phyloP scores from a whole-genome alignment of 2,329 filamentous ascomycete genomes.

The Calonectria pseudoreteaudii region DNA sequence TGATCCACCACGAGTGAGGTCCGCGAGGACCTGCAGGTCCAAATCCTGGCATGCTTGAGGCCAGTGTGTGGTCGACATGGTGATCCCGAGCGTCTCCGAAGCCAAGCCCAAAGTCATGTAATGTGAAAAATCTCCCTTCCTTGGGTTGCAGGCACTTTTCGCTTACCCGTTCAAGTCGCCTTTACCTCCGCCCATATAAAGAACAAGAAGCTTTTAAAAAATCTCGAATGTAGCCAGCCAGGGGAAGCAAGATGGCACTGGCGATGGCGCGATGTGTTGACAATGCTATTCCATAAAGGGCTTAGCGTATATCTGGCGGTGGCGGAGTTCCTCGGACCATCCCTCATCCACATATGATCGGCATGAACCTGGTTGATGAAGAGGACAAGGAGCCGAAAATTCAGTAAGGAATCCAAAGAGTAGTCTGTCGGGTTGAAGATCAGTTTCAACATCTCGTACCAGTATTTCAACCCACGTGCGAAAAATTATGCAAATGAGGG shows the following conservation, averaged over 20 bases:
- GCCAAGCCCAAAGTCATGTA: neutral
- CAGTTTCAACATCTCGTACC: neutral
- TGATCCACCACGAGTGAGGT: neutral
- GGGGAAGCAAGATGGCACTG: neutral
- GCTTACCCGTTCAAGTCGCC: neutral
- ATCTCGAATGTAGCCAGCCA: neutral
- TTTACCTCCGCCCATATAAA: neutral
- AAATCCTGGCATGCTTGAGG: neutral
- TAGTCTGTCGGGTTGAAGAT: neutral
- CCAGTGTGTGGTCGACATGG: neutral
- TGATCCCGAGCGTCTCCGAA: neutral
- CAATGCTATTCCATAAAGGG: neutral
- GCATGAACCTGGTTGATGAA: neutral
- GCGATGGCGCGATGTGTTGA: neutral
- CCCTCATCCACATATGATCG: neutral
- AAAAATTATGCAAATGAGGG: neutral
- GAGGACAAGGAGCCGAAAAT: neutral
- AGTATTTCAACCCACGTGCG: neutral
- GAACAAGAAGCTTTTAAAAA: neutral
- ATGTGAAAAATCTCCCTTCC: neutral
- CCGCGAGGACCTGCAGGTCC: neutral
- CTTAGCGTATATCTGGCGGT: neutral
- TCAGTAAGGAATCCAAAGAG: neutral
- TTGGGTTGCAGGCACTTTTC: neutral
- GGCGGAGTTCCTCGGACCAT: neutral